phyloP scores from a whole-genome alignment of 768 basidiomycete species.

The Dacryopinax primogenitus region DNA sequence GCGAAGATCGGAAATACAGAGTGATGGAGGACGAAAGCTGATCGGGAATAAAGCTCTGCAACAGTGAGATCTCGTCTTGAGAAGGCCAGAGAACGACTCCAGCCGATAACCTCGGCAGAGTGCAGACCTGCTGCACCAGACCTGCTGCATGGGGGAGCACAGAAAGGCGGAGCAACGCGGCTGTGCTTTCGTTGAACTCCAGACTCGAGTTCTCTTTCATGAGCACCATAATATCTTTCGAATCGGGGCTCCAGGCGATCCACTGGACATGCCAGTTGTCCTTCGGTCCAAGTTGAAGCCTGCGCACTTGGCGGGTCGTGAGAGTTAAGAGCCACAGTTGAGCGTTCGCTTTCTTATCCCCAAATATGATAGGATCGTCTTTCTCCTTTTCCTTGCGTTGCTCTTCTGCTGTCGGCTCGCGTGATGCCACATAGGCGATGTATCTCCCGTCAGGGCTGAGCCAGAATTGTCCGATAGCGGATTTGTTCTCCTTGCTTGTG shows the following conservation, averaged over 20 bases:
- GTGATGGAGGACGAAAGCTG: background rate
- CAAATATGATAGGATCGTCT: conserved; percentile 15
- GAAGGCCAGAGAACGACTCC: background rate
- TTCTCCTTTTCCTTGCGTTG: conserved; percentile 13
- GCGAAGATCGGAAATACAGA: background rate
- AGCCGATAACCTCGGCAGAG: background rate
- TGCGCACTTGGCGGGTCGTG: background rate
- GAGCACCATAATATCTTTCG: background rate
- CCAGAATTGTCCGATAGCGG: background rate
- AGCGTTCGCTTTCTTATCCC: conserved; percentile 10
- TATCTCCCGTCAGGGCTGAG: conserved; percentile 15
- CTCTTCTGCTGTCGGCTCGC: conserved; percentile 14
- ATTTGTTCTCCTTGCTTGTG: background rate
- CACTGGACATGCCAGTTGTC: too few species aligned
- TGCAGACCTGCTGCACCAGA: background rate
- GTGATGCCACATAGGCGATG: conserved; percentile 12
- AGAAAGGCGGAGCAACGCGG: background rate
- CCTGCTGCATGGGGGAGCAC: background rate
- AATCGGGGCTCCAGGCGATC: conserved; percentile 11
- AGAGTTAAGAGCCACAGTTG: background rate
- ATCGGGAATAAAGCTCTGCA: background rate
- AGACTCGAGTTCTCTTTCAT: background rate
- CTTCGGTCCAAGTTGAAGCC: background rate
- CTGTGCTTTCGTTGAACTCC: background rate
- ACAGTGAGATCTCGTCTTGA: background rate